These are phyloP conservation scores for Penicillium samsonianum DNA, from an alignment of 495 filamentous ascomycete species.

Conservation along the genomic window DNA sequence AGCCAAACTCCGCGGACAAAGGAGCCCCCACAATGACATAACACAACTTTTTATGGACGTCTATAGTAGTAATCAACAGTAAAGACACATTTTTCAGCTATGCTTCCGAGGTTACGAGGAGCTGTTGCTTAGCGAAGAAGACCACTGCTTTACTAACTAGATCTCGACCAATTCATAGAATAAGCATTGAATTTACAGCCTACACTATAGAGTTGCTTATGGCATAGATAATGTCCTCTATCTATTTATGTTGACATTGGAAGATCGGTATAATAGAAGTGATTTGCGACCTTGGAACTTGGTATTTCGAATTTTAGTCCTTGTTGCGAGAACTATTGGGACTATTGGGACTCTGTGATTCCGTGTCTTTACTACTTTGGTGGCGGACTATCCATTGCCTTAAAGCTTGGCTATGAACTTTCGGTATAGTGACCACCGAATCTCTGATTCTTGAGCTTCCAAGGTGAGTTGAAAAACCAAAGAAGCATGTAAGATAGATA, in stretches of 20 bases:
- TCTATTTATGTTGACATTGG: background rate
- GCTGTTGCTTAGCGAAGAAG: constrained; percentile 9
- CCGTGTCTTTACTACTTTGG: background rate
- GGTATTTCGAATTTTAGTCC: background rate
- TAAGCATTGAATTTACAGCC: constrained; percentile 1
- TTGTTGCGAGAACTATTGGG: background rate
- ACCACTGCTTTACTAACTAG: constrained; percentile 15
- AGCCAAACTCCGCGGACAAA: background rate
- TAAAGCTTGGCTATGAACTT: too few species aligned
- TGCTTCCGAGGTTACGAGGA: background rate
- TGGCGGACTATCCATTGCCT: too few species aligned
- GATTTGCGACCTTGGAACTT: too few species aligned
- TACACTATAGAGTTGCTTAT: background rate
- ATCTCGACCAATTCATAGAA: constrained; percentile 9
- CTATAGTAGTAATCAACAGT: background rate
- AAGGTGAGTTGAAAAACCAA: too few species aligned
- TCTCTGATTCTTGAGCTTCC: too few species aligned
- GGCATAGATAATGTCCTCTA: background rate
- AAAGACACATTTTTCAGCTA: background rate
- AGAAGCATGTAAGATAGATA: too few species aligned
- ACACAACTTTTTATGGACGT: background rate
- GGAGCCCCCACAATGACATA: background rate
- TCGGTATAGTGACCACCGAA: background rate
- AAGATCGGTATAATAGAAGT: background rate
- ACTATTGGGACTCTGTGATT: background rate